A percentile compares a stretch with the other conserved stretches of the same genome.
These are phyloP conservation scores for Heliosperma pusillum DNA, from an alignment of 148 eudicot genomes.

Conservation along the genomic window DNA sequence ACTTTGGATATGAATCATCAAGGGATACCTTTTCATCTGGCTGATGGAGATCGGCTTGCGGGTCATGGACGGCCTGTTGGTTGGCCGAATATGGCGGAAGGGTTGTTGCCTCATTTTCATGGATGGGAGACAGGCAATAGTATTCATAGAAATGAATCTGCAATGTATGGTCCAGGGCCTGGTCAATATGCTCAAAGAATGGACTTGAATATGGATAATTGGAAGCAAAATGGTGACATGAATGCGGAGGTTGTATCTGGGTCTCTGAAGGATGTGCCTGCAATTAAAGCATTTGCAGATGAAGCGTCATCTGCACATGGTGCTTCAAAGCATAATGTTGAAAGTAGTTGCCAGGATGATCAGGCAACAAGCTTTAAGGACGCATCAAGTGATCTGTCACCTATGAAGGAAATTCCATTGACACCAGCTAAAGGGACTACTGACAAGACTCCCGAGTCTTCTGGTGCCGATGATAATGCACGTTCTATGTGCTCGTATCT, in stretches of 20 bases:
- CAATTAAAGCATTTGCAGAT: slow-evolving; percentile 38
- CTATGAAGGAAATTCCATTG: slow-evolving; percentile 33
- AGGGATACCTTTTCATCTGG: slow-evolving; percentile 64
- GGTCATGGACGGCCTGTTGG: slow-evolving; percentile 70
- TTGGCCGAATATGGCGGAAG: slow-evolving; percentile 70
- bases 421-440: slow-evolving; percentile 30
- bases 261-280: slow-evolving; percentile 43
- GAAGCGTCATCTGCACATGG: slow-evolving; percentile 44
- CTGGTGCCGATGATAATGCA: slow-evolving; percentile 39
- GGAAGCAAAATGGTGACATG: slow-evolving; percentile 56
- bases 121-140: slow-evolving; percentile 77
- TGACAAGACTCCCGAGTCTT: slow-evolving; percentile 40
- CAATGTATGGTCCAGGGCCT: slow-evolving; percentile 37
- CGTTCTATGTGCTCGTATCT: slow-evolving; percentile 48
- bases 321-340: slow-evolving; percentile 35
- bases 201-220: slow-evolving; percentile 54
- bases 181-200: slow-evolving; percentile 43
- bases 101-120: slow-evolving; percentile 45
- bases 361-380: slow-evolving; percentile 36
- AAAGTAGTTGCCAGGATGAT: slow-evolving; percentile 34
- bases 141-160: slow-evolving; percentile 61
- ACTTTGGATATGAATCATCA: slow-evolving; percentile 71
- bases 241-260: slow-evolving; percentile 40
- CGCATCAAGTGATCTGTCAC: slow-evolving; percentile 33
- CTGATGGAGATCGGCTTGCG: slow-evolving; percentile 62